Evolutionary conservation across 768 basidiomycete genomes (phyloP).

Genomic region (Russula ochroleuca): DNA sequence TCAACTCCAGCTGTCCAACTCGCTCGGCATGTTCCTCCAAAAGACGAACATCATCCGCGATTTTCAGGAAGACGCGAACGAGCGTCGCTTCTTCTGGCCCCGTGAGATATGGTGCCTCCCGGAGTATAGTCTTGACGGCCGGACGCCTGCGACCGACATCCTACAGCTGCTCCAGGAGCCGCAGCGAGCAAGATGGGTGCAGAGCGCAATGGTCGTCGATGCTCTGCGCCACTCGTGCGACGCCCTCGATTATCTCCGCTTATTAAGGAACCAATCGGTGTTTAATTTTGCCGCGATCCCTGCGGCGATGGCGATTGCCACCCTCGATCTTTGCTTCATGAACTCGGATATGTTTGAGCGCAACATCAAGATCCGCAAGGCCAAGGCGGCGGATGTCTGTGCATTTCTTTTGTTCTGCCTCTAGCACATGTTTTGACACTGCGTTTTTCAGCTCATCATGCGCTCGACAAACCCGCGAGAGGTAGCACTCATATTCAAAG

Average conservation of each 20-base stretch:
- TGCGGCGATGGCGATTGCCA: constrained; percentile 93
- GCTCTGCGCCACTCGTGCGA: constrained; percentile 81
- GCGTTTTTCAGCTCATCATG: constrained; percentile 71
- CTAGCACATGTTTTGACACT: neutral
- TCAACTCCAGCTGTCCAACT: constrained; percentile 86
- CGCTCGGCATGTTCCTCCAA: constrained; percentile 92
- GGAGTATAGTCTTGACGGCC: constrained; percentile 45
- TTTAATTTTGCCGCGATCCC: constrained; percentile 98
- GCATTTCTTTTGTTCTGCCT: constrained; percentile 30
- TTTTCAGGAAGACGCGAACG: constrained; percentile 84
- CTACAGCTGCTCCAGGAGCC: constrained; percentile 58
- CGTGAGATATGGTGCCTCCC: constrained; percentile 74
- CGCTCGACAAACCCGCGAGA: constrained; percentile 87
- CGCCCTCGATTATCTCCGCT: constrained; percentile 81
- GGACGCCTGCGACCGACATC: constrained; percentile 54
- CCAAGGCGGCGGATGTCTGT: constrained; percentile 71
- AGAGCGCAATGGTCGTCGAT: constrained; percentile 87
- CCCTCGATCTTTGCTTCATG: constrained; percentile 89
- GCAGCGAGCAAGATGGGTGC: constrained; percentile 69
- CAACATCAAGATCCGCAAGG: constrained; percentile 95
- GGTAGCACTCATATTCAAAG: constrained; percentile 82
- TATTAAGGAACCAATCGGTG: constrained; percentile 85
- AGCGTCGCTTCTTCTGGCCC: constrained; percentile 91
- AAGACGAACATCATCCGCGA: constrained; percentile 99
- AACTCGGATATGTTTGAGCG: constrained; percentile 78